Conservation (phyloP, 352 stramenopile genomes). For the Phytophthora quininea region DNA sequence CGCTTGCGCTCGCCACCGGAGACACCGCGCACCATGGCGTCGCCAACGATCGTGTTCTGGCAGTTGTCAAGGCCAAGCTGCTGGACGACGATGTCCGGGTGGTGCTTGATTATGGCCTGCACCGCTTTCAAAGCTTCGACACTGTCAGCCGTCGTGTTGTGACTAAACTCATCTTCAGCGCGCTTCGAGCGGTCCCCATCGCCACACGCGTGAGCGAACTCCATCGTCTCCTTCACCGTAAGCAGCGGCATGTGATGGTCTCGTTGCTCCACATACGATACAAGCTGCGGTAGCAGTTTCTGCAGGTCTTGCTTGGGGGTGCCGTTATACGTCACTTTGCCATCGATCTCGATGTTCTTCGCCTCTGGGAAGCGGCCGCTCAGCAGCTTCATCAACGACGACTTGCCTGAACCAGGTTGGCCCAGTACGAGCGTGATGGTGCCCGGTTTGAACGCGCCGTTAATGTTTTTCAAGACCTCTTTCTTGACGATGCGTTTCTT, state of each 20-base stretch:
- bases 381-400: conserved; percentile 34
- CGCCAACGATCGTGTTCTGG: no score
- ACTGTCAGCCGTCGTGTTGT: conserved; percentile 3
- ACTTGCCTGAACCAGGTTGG: no score
- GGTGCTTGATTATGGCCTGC: not conserved
- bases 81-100: no score
- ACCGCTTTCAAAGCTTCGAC: not conserved
- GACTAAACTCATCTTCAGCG: not conserved
- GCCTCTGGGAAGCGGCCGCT: conserved; percentile 25
- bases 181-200: conserved; percentile 12
- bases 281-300: conserved; percentile 28
- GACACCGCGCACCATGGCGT: no score
- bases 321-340: conserved; percentile 26
- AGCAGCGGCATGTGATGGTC: conserved; percentile 33
- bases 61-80: no score
- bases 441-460: conserved; percentile 25
- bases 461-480: conserved; percentile 21
- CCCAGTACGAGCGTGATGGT: no score
- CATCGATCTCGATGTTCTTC: conserved; percentile 29
- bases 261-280: conserved; percentile 32
- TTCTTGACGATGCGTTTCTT: conserved; percentile 28
- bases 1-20: no score
- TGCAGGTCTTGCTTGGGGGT: not conserved
- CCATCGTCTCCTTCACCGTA: conserved; percentile 15
- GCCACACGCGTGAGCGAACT: conserved; percentile 22